These are phyloP conservation scores for Hypoxylon sp. DNA, from an alignment of 2,329 filamentous ascomycete species.

Conservation along the genomic window DNA sequence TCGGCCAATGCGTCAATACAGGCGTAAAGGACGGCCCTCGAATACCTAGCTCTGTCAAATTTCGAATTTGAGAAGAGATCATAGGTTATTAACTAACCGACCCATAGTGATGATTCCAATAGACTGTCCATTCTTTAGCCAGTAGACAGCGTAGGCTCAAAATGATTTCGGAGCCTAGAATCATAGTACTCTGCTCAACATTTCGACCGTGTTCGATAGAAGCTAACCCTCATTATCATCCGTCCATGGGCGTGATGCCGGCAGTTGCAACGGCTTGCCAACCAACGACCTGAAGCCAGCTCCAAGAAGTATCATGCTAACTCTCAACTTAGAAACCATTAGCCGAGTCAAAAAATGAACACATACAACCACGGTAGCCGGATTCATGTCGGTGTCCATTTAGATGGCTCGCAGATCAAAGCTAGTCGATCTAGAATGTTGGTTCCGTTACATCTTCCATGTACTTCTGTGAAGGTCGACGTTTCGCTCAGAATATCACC, in stretches of 20 bases:
- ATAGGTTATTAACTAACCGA: neutral
- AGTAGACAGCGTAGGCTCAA: slow-evolving; percentile 1
- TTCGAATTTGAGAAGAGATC: neutral
- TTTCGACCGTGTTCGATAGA: neutral
- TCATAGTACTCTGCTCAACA: neutral
- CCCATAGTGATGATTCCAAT: neutral
- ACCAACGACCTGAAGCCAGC: neutral
- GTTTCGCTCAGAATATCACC: slow-evolving; percentile 1
- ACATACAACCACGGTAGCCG: neutral
- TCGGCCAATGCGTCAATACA: neutral
- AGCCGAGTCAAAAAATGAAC: neutral
- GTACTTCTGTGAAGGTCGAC: slow-evolving; percentile 8
- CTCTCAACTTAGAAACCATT: neutral
- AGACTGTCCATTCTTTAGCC: slow-evolving; percentile 3
- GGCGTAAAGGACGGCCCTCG: neutral
- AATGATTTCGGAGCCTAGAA: slow-evolving; percentile 9
- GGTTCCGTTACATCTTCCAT: slow-evolving; percentile 20
- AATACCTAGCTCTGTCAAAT: neutral
- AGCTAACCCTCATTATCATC: neutral
- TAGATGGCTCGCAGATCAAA: slow-evolving; percentile 11
- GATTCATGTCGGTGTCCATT: slow-evolving; percentile 6
- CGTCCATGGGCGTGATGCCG: neutral
- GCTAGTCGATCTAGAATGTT: slow-evolving; percentile 13
- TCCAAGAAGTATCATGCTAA: neutral
- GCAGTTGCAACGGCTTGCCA: slow-evolving; percentile 2